Base-by-base conservation (phyloP, 495 filamentous ascomycete species). In the Penicillium ochrochloron region DNA sequence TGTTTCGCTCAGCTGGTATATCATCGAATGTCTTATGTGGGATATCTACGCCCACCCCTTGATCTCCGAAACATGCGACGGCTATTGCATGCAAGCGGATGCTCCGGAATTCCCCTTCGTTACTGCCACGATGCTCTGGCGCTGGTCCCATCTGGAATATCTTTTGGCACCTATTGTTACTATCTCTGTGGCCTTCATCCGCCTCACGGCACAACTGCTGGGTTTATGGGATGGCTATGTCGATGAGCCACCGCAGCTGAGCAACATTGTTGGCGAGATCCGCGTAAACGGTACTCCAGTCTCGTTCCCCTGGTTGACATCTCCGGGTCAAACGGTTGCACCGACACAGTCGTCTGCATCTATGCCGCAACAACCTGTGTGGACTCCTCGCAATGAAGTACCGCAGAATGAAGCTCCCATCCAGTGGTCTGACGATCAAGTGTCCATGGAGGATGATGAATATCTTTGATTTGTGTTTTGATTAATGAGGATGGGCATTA, bases 21-120 rank as follows among this genome's bases (percentile, higher is more conserved):
- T 84, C 35, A 75, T 81, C 15, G 90, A 93, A 68, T 82, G 82
- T 0, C 74, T 78, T 12, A 86, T 89, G 81, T 88, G 85, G 69
- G 80, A 78, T 48, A 70, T 76, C n/a, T 92, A 85, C 73, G 88
- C 85, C 74, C 86, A 87, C 57, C 83, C 87, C 0, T 64, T 76
- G 41, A 61, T 84, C 66, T 76, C 87, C 7, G 70, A 78, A 21
- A 73, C 68, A 15, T 84, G 80, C 51, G 68, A 75, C 19, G 77
- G 80, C 9, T 82, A 83, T 53, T 83, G 83, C 48, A 70, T 84
- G 0, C 74, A 69, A 25, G 76, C 80, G 10, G 69, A 83, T 60
- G 80, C 81, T 19, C 83, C 83, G 0, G 41, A 68, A 0, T 83
- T 80, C 52, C 82, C 82, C 0, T 82, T 76, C 37, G 80, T 80